Evolutionary conservation across 345 rosid species (phyloP).

Genomic region (Eucalyptus globulus): DNA sequence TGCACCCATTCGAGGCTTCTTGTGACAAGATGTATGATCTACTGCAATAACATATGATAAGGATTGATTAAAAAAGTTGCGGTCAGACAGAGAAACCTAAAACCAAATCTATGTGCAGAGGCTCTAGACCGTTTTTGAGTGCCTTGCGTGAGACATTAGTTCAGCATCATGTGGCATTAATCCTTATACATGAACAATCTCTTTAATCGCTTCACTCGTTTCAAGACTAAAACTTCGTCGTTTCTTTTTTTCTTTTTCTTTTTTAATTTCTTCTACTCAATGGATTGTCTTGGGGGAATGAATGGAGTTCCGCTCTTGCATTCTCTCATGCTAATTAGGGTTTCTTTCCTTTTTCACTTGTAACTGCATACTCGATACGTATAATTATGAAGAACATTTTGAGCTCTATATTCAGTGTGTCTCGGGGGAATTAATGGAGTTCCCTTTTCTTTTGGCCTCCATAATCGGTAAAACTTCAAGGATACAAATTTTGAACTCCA

Average conservation of each 20-base stretch:
- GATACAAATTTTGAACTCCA: neutral
- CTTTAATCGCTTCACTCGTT: neutral
- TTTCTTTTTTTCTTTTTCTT: neutral
- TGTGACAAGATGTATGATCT: neutral
- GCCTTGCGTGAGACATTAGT: neutral
- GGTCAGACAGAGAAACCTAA: neutral
- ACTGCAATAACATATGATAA: neutral
- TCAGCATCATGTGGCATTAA: neutral
- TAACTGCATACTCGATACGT: neutral
- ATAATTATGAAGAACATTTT: neutral
- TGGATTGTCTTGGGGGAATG: neutral
- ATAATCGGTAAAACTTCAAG: neutral
- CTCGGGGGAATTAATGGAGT: neutral
- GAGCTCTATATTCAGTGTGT: neutral
- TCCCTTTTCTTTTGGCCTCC: neutral
- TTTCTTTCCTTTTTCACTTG: neutral
- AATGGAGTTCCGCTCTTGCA: neutral
- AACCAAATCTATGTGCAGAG: neutral
- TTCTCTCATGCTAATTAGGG: neutral
- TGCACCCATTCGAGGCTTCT: neutral
- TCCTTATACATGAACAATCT: neutral
- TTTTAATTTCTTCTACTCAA: neutral
- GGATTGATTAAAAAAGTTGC: neutral
- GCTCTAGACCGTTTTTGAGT: neutral
- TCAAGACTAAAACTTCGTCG: neutral